phyloP scores from a whole-genome alignment of 345 rosid species.

The Jatropha curcas region DNA sequence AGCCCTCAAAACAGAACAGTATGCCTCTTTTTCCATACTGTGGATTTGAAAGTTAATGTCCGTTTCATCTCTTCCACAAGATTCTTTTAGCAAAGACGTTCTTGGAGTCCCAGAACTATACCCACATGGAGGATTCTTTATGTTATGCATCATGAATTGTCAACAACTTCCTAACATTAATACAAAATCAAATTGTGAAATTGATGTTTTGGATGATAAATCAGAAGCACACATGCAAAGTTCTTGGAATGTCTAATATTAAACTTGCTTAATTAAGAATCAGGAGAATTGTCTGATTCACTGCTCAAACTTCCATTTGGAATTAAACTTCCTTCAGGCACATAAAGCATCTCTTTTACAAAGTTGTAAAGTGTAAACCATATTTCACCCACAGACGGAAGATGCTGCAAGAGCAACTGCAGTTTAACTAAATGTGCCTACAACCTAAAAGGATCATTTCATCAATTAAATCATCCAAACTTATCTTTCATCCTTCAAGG shows the following conservation, averaged over 20 bases:
- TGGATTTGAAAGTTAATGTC: constrained; percentile 24
- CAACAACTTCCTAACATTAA: background rate
- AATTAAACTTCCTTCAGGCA: background rate
- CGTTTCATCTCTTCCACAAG: constrained; percentile 14
- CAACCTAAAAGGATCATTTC: background rate
- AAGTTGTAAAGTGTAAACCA: background rate
- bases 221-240: background rate
- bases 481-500: background rate
- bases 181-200: background rate
- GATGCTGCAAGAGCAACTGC: background rate
- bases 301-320: constrained; percentile 2
- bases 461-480: background rate
- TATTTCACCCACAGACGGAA: background rate
- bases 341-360: background rate
- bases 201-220: background rate
- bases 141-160: background rate
- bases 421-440: background rate
- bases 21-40: constrained; percentile 31
- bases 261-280: background rate
- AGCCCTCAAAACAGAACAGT: constrained; percentile 34
- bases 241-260: constrained; percentile 5
- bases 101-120: constrained; percentile 10
- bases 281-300: background rate
- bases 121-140: constrained; percentile 3
- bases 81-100: constrained; percentile 2